Evolutionary conservation across 257 asterid species (phyloP), one percentile per base, ranked within the genome.

Genomic region (Echium plantagineum): DNA sequence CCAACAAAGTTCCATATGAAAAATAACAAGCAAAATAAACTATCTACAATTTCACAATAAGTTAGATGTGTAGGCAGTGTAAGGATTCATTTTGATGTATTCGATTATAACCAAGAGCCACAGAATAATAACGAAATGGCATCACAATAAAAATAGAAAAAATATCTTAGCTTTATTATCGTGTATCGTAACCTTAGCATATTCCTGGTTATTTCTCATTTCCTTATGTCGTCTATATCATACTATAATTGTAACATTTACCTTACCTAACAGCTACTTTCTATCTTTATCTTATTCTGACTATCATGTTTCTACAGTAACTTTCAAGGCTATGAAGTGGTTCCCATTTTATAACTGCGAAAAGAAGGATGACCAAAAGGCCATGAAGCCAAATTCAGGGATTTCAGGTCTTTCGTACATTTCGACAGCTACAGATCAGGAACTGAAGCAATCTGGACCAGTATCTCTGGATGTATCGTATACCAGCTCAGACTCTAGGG

Each of bases 271-370:
- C 15, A 10, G 13, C 49, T 42, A 3, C 49, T 42, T 3, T 42
- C 49, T 42, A 42, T 42, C 5, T 42, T 42, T 42, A 7, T 42
- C 49, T 42, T 42, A 10, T 12, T 42, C 17, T 9, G 49, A 42
- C 13, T 42, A 42, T 42, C 0, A 42, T 13, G 17, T 42, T 42
- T 42, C 49, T 42, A 42, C 49, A 42, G 16, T 3, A 42, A 42
- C 13, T 42, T 42, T 42, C 17, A 62, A 62, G 72, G 70, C 66
- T 30, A 84, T 89, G 95, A 80, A 60, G 86, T 86, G 97, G 80
- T 80, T 86, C 76, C 75, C 20, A 56, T 78, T 83, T 75, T 72
- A 21, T 74, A 26, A 15, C 52, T 65, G 85, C 22, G 83, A 76
- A 66, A 76, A 68, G 64, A 75, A 64, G 71, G 80, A 71, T 19